Conservation (phyloP, 345 rosid genomes). For the Populus deltoides region DNA sequence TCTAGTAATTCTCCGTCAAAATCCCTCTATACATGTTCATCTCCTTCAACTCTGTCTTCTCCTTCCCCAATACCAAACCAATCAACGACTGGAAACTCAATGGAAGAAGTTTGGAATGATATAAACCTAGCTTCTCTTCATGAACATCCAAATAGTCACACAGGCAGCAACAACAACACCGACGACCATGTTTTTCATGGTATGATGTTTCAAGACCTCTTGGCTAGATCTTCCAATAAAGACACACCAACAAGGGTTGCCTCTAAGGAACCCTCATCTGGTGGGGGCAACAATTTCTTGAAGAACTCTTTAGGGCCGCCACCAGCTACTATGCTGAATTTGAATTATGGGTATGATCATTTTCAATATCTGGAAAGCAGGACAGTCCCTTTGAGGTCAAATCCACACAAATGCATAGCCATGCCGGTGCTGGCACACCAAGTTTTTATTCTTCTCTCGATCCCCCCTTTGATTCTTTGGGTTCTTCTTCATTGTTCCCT, state of each 20-base stretch:
- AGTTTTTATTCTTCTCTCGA: background rate
- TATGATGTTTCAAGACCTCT: constrained; percentile 34
- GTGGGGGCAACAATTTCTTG: background rate
- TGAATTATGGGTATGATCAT: constrained; percentile 26
- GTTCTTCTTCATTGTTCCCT: constrained; percentile 13
- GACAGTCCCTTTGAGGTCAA: background rate
- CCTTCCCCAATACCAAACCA: background rate
- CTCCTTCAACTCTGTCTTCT: background rate
- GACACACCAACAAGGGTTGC: constrained; percentile 9
- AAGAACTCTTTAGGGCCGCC: background rate
- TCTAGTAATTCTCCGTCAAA: constrained; percentile 9
- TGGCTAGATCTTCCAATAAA: constrained; percentile 22
- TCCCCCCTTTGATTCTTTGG: constrained; percentile 11
- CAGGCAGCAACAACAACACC: background rate
- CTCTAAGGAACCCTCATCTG: background rate
- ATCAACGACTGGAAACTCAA: constrained; percentile 14
- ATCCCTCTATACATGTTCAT: constrained; percentile 7
- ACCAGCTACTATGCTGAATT: constrained; percentile 21
- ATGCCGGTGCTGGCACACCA: background rate
- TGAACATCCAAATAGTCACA: background rate
- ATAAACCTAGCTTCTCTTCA: constrained; percentile 27
- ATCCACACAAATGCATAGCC: background rate
- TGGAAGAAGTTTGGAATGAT: constrained; percentile 58
- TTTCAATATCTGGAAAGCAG: constrained; percentile 4
- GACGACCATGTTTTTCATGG: constrained; percentile 7